Percentiles rank a stretch among this genome's conserved stretches.
Conservation (phyloP, 805 yeast genomes). For the Komagataella populi region DNA sequence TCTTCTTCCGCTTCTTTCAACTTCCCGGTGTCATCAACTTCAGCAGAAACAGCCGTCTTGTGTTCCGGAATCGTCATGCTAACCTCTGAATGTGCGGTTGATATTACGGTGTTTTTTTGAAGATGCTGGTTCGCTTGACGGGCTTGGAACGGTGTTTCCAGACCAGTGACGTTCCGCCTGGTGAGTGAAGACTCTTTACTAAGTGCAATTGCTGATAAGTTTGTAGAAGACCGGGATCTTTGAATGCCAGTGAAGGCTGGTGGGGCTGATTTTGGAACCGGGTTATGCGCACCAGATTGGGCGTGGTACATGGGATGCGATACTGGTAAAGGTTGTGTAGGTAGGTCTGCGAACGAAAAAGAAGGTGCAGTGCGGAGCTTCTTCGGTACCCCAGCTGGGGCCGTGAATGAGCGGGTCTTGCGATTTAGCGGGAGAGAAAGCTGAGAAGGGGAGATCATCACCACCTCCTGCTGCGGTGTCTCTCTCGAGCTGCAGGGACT, state of each 20-base stretch:
- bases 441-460: neutral
- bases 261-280: neutral
- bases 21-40: neutral
- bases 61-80: neutral
- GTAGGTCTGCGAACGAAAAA: neutral
- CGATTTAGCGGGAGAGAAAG: slow-evolving; percentile 4
- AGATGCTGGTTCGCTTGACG: slow-evolving; percentile 28
- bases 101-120: slow-evolving; percentile 38
- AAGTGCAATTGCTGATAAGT: slow-evolving; percentile 39
- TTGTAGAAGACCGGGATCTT: slow-evolving; percentile 38
- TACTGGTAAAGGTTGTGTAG: neutral
- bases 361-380: slow-evolving; percentile 1
- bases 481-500: slow-evolving; percentile 10
- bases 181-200: slow-evolving; percentile 11
- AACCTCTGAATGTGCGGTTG: slow-evolving; percentile 17
- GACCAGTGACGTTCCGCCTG: neutral
- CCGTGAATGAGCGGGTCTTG: slow-evolving; percentile 5
- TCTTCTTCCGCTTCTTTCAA: neutral
- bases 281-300: neutral
- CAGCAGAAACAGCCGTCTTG: neutral
- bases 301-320: neutral
- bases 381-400: neutral
- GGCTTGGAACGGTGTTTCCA: neutral
- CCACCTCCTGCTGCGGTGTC: neutral
- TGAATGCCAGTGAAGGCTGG: slow-evolving; percentile 2